Percentiles rank a stretch among this genome's conserved stretches.
phyloP scores from a whole-genome alignment of 805 yeast species.

The Candida mattraensis region DNA sequence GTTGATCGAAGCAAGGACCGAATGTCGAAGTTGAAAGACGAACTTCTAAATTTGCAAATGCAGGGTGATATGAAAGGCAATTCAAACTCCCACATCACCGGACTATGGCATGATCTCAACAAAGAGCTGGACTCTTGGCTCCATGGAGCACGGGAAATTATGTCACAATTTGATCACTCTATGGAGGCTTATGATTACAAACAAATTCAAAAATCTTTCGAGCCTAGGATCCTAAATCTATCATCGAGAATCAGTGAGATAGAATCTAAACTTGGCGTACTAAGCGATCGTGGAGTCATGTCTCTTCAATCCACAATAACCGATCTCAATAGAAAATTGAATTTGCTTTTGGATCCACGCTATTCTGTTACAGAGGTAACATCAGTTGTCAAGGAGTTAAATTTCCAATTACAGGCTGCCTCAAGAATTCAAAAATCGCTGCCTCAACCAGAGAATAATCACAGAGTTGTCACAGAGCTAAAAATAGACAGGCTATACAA shows the following conservation, averaged over 20 bases:
- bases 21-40: too few relatives aligned
- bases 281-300: slow-evolving; percentile 2
- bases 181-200: too few relatives aligned
- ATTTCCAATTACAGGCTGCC: slow-evolving; percentile 9
- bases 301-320: slow-evolving; percentile 26
- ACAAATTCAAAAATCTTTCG: too few relatives aligned
- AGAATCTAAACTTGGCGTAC: slow-evolving; percentile 16
- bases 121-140: too few relatives aligned
- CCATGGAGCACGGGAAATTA: too few relatives aligned
- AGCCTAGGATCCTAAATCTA: too few relatives aligned
- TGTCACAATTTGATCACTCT: too few relatives aligned
- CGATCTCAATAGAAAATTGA: slow-evolving; percentile 26
- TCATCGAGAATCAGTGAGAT: slow-evolving; percentile 15
- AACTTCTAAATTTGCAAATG: too few relatives aligned
- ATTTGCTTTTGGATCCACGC: slow-evolving; percentile 21
- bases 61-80: too few relatives aligned
- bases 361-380: slow-evolving; percentile 16
- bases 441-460: slow-evolving; percentile 6
- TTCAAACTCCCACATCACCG: too few relatives aligned
- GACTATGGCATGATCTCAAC: too few relatives aligned
- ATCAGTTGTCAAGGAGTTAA: slow-evolving; percentile 13
- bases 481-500: slow-evolving; percentile 22
- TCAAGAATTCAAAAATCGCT: slow-evolving; percentile 10
- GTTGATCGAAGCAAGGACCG: too few relatives aligned
- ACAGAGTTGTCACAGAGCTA: slow-evolving; percentile 17